Evolutionary conservation across 1,139 yeast species (phyloP).

Genomic region (Taiozyma sp.): DNA sequence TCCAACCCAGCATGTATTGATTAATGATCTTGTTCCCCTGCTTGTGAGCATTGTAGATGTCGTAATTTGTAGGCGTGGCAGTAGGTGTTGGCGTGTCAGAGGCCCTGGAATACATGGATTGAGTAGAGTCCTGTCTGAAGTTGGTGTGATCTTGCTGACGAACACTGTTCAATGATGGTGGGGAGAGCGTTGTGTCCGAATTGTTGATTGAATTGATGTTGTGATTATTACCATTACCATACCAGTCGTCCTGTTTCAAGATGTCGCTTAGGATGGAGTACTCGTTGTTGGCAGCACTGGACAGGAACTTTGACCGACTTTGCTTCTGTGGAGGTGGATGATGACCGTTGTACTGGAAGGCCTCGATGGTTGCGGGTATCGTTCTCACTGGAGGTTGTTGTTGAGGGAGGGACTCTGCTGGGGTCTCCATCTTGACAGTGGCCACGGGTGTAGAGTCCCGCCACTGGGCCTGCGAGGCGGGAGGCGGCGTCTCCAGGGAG

Average conservation of each 20-base stretch:
- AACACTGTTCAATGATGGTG: background rate
- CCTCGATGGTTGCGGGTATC: background rate
- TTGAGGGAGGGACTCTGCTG: too few species aligned
- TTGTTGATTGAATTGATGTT: background rate
- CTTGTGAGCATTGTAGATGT: slow-evolving; percentile 20
- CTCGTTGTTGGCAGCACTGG: slow-evolving; percentile 77
- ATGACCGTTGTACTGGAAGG: background rate
- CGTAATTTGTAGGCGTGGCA: slow-evolving; percentile 12
- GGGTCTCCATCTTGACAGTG: too few species aligned
- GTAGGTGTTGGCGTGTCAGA: slow-evolving; percentile 15
- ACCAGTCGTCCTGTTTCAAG: slow-evolving; percentile 46
- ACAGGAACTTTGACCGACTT: slow-evolving; percentile 38
- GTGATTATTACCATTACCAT: background rate
- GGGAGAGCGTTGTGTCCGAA: background rate
- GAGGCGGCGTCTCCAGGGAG: slow-evolving; percentile 6
- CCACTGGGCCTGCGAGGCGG: too few species aligned
- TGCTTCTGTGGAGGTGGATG: slow-evolving; percentile 1
- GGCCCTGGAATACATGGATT: slow-evolving; percentile 4
- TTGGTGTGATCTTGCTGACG: background rate
- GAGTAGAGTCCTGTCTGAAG: slow-evolving; percentile 6
- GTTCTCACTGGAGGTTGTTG: slow-evolving; percentile 4
- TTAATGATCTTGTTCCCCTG: slow-evolving; percentile 37
- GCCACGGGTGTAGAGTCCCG: too few species aligned
- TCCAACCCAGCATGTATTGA: slow-evolving; percentile 52
- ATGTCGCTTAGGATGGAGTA: slow-evolving; percentile 75